Percentiles rank a stretch among this genome's conserved stretches.
Conservation (phyloP, 2,329 filamentous ascomycete species). For the Alternaria longipes region DNA sequence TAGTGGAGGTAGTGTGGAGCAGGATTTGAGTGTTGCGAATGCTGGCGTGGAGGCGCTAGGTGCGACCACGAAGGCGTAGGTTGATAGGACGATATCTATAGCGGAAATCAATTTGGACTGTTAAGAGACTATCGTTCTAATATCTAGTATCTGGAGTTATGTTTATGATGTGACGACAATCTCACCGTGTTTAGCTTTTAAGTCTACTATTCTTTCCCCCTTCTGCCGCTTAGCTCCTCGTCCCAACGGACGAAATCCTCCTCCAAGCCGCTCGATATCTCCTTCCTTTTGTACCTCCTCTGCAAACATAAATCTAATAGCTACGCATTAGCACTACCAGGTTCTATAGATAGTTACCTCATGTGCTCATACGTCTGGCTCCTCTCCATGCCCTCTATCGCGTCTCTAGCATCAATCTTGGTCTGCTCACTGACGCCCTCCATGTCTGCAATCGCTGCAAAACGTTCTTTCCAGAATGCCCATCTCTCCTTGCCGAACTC, state of each 20-base stretch:
- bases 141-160: not conserved
- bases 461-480: conserved; percentile 45
- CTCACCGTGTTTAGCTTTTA: not conserved
- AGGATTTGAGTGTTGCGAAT: conserved; percentile 39
- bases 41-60: conserved; percentile 28
- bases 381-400: conserved; percentile 41
- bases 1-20: conserved; percentile 38
- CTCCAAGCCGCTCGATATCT: not conserved
- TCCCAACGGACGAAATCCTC: not conserved
- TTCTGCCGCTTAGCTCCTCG: not conserved
- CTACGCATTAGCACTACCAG: not conserved
- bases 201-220: not conserved
- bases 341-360: not conserved
- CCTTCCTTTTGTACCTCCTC: not conserved
- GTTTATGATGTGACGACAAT: not conserved
- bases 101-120: no score
- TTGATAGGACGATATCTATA: no score
- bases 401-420: conserved; percentile 33
- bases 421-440: conserved; percentile 36
- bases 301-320: not conserved
- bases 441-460: conserved; percentile 33
- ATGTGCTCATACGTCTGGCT: conserved; percentile 31
- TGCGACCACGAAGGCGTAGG: conserved; percentile 18
- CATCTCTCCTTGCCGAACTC: conserved; percentile 46
- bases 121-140: not conserved